Evolutionary conservation across 1,284 basidiomycete genomes (phyloP).

Genomic region (Ceratobasidium theobromae): DNA sequence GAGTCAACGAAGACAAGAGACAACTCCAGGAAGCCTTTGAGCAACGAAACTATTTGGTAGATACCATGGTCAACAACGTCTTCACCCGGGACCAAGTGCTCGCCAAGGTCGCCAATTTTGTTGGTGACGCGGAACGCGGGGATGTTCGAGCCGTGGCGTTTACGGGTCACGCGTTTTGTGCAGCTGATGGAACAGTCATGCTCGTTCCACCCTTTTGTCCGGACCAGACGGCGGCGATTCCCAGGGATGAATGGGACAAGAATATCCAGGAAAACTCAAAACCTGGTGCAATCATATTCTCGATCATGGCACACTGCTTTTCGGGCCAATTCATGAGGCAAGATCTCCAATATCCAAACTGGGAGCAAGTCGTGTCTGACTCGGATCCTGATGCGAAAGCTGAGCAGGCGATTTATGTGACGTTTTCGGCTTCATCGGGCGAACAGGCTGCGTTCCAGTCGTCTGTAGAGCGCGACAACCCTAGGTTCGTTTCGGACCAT

Average conservation of each 20-base stretch:
- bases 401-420: not conserved
- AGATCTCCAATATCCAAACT: not conserved
- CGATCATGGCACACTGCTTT: slow-evolving; percentile 7
- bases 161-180: not conserved
- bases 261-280: not conserved
- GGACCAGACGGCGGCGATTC: not conserved
- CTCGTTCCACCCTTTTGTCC: slow-evolving; percentile 9
- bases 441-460: not conserved
- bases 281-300: slow-evolving; percentile 3
- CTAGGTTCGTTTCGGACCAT: not conserved
- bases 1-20: not conserved
- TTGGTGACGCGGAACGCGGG: not conserved
- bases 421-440: not conserved
- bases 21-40: not conserved
- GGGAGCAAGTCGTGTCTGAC: not conserved
- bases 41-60: not conserved
- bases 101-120: not conserved
- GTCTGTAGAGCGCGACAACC: not conserved
- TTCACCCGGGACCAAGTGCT: not conserved
- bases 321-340: slow-evolving; percentile 13
- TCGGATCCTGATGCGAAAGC: not conserved
- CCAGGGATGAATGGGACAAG: not conserved
- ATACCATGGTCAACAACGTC: not conserved
- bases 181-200: not conserved
- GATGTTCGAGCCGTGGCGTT: slow-evolving; percentile 20